phyloP scores from a whole-genome alignment of 2,329 filamentous ascomycete species.

The Elsinoe perseae region DNA sequence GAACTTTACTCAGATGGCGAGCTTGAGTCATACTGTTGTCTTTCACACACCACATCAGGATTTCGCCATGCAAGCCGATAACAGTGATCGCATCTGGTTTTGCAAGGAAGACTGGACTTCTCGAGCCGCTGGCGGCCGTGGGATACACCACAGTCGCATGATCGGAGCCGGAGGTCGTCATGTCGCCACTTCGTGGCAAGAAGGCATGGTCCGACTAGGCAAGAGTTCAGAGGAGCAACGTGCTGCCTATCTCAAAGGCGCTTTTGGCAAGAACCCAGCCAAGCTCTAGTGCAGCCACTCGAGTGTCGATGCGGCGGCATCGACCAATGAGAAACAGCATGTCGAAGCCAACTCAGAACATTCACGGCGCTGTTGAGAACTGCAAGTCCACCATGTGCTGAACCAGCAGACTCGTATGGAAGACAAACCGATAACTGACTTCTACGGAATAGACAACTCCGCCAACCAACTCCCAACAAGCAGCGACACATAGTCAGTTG shows the following conservation, averaged over 20 bases:
- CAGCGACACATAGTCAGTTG: neutral
- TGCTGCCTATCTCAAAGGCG: neutral
- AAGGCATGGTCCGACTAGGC: slow-evolving; percentile 38
- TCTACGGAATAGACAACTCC: no score
- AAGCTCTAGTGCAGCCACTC: neutral
- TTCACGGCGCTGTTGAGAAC: neutral
- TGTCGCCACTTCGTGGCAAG: slow-evolving; percentile 43
- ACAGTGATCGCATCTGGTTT: slow-evolving; percentile 38
- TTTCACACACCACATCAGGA: slow-evolving; percentile 38
- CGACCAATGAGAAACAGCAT: no score
- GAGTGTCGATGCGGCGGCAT: neutral
- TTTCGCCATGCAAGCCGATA: slow-evolving; percentile 34
- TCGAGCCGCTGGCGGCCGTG: slow-evolving; percentile 39
- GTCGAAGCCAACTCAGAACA: no score
- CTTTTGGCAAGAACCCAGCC: neutral
- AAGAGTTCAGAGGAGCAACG: slow-evolving; percentile 19
- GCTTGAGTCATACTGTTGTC: slow-evolving; percentile 42
- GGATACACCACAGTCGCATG: slow-evolving; percentile 40
- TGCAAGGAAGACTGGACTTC: slow-evolving; percentile 43
- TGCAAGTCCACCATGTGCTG: no score
- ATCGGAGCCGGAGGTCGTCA: slow-evolving; percentile 38
- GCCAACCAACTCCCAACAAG: no score
- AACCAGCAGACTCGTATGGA: no score
- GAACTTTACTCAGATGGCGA: slow-evolving; percentile 38
- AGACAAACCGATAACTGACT: no score